Evolutionary conservation across 1,284 basidiomycete genomes (phyloP).

Genomic region (Leccinum pachyderme): DNA sequence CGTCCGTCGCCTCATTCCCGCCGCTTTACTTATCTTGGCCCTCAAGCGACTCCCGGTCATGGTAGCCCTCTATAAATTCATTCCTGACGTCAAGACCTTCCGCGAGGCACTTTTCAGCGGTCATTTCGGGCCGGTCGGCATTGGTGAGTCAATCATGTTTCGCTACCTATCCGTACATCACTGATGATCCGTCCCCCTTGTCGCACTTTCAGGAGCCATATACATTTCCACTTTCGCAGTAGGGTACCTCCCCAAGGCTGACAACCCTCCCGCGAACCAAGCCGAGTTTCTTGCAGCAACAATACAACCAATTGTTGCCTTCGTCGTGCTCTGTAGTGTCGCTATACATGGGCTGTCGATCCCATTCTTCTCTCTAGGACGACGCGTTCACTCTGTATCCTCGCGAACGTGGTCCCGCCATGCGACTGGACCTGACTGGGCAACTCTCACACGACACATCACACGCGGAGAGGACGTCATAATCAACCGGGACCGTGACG

Average conservation of each 20-base stretch:
- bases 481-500: slow-evolving; percentile 71
- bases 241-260: slow-evolving; percentile 59
- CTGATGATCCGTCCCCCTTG: slow-evolving; percentile 1
- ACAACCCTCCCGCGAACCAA: slow-evolving; percentile 55
- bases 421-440: slow-evolving; percentile 64
- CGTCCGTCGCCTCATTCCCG: slow-evolving; percentile 81
- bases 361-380: slow-evolving; percentile 87
- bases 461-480: slow-evolving; percentile 69
- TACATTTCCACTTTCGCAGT: slow-evolving; percentile 90
- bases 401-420: slow-evolving; percentile 84
- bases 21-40: slow-evolving; percentile 76
- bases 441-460: slow-evolving; percentile 71
- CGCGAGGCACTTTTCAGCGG: slow-evolving; percentile 86
- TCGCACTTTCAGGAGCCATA: slow-evolving; percentile 57
- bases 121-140: slow-evolving; percentile 92
- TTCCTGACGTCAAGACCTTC: slow-evolving; percentile 91
- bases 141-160: slow-evolving; percentile 49
- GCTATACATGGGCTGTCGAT: slow-evolving; percentile 89
- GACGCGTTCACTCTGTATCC: slow-evolving; percentile 80
- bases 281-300: slow-evolving; percentile 65
- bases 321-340: slow-evolving; percentile 89
- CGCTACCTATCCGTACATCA: not conserved
- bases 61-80: slow-evolving; percentile 81
- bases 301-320: slow-evolving; percentile 88
- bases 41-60: slow-evolving; percentile 84